A percentile compares a stretch with the other conserved stretches of the same genome.
These are phyloP conservation scores for Beauveria australis DNA, from an alignment of 2,329 filamentous ascomycete species.

Conservation along the genomic window DNA sequence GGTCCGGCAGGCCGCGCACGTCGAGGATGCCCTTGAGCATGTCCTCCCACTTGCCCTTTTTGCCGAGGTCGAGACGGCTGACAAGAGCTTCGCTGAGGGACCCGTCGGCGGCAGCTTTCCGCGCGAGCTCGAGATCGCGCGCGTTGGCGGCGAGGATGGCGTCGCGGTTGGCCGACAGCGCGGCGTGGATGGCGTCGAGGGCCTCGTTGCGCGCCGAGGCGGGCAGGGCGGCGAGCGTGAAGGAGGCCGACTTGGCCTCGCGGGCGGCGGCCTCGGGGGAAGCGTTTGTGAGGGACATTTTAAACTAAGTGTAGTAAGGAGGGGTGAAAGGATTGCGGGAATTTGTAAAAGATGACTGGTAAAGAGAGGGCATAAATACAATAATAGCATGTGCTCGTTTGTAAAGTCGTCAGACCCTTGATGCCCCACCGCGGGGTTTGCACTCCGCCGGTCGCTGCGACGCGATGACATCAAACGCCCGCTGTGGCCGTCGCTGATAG, in stretches of 20 bases:
- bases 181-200: constrained; percentile 71
- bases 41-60: constrained; percentile 89
- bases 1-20: constrained; percentile 76
- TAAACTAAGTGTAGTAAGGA: background rate
- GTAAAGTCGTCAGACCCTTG: background rate
- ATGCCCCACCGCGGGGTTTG: constrained; percentile 9
- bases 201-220: constrained; percentile 73
- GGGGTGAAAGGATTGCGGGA: background rate
- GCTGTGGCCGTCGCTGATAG: background rate
- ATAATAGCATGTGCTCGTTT: constrained; percentile 3
- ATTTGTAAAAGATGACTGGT: background rate
- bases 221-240: constrained; percentile 72
- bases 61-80: constrained; percentile 77
- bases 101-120: constrained; percentile 64
- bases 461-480: constrained; percentile 7
- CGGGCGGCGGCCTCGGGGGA: constrained; percentile 69
- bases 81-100: constrained; percentile 73
- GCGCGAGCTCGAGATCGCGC: constrained; percentile 68
- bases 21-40: constrained; percentile 94
- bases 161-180: constrained; percentile 60
- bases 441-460: constrained; percentile 1
- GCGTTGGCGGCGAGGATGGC: constrained; percentile 82
- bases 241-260: constrained; percentile 73
- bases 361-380: background rate
- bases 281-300: constrained; percentile 85